Evolutionary conservation across 257 asterid genomes (phyloP).

Genomic region (Nicotiana attenuata): DNA sequence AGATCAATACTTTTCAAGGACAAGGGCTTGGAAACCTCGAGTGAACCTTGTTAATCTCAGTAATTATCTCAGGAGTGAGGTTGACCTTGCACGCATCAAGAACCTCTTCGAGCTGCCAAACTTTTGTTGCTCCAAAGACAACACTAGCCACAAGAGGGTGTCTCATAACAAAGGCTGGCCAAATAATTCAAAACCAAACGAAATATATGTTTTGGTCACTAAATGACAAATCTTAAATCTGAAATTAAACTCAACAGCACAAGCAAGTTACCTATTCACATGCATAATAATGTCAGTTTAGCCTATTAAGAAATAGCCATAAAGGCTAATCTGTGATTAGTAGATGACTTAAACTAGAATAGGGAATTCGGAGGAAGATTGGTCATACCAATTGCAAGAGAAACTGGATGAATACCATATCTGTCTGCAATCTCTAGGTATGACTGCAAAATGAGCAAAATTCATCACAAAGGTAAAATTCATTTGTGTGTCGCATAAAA

Average conservation of each 20-base stretch:
- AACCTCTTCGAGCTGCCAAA: conserved; percentile 74
- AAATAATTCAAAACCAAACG: not conserved
- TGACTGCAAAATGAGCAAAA: conserved; percentile 35
- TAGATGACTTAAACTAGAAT: not conserved
- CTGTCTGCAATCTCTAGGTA: conserved; percentile 52
- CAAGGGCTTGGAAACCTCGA: conserved; percentile 65
- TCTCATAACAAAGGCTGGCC: conserved; percentile 69
- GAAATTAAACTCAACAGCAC: not conserved
- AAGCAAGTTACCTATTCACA: not conserved
- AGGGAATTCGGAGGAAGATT: not conserved
- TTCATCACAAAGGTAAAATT: not conserved
- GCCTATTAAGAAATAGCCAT: not conserved
- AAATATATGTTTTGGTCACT: not conserved
- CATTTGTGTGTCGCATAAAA: not conserved
- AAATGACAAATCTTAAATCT: not conserved
- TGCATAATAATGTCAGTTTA: not conserved
- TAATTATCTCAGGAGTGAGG: conserved; percentile 49
- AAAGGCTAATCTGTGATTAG: not conserved
- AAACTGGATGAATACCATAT: conserved; percentile 65
- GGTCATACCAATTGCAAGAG: conserved; percentile 68
- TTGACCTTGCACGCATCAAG: conserved; percentile 50
- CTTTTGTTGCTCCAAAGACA: conserved; percentile 75
- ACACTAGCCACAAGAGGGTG: conserved; percentile 79
- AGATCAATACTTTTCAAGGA: conserved; percentile 27
- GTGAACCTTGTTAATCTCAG: conserved; percentile 58